phyloP scores from a whole-genome alignment of 2,329 filamentous ascomycete genomes.

The Ophiostoma populinum region DNA sequence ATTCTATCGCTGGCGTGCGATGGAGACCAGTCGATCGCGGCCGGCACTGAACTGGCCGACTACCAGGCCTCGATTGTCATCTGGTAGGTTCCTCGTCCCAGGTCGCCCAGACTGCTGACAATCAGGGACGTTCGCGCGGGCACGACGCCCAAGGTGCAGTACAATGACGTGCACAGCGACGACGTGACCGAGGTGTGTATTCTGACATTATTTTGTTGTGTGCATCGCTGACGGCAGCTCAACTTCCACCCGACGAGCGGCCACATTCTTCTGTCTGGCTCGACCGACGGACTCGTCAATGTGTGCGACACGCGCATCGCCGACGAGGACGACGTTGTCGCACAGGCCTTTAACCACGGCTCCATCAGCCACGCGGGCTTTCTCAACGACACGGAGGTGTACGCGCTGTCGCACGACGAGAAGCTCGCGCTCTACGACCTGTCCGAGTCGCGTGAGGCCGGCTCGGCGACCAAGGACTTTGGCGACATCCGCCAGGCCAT shows the following conservation, averaged over 20 bases:
- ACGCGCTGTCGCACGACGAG: constrained; percentile 63
- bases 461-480: constrained; percentile 37
- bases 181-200: constrained; percentile 41
- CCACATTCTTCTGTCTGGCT: constrained; percentile 53
- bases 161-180: constrained; percentile 50
- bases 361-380: constrained; percentile 63
- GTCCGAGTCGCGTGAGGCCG: constrained; percentile 43
- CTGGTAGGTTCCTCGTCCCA: constrained; percentile 27
- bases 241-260: constrained; percentile 43
- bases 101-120: constrained; percentile 3
- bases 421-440: constrained; percentile 56
- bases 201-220: too few relatives aligned
- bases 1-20: constrained; percentile 51
- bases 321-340: constrained; percentile 61
- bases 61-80: constrained; percentile 42
- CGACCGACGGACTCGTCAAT: constrained; percentile 65
- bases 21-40: constrained; percentile 42
- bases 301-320: constrained; percentile 53
- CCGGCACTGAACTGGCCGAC: constrained; percentile 55
- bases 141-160: constrained; percentile 30
- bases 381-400: constrained; percentile 46
- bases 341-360: constrained; percentile 63
- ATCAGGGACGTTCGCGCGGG: constrained; percentile 40
- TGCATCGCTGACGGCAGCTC: constrained; percentile 24
- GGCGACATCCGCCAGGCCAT: constrained; percentile 53